Conservation (phyloP, 73 alveolate species). For the Paramecium biaurelia region DNA sequence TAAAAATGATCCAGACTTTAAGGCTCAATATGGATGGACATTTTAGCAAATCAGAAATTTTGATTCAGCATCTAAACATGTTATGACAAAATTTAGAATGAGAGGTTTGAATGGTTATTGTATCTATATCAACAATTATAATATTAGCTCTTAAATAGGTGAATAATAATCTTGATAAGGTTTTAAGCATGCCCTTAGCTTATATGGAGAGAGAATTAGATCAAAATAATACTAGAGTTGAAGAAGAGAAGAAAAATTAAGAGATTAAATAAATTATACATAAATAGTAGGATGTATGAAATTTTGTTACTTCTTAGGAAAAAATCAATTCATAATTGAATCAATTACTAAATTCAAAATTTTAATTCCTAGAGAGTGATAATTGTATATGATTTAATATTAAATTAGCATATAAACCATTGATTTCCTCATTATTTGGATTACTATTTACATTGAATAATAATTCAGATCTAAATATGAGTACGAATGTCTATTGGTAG, state of each 20-base stretch:
- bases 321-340: not conserved
- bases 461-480: conserved; percentile 1
- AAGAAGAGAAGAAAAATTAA: not conserved
- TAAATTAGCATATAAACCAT: not conserved
- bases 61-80: not conserved
- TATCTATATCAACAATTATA: not conserved
- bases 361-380: not conserved
- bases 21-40: not conserved
- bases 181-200: not conserved
- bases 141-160: not conserved
- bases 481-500: not conserved
- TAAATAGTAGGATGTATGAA: conserved; percentile 20
- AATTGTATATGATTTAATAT: not conserved
- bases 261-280: not conserved
- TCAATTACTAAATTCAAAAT: not conserved
- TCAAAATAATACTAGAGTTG: not conserved
- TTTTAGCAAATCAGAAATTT: not conserved
- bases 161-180: not conserved
- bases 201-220: conserved; percentile 51
- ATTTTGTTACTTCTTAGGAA: not conserved
- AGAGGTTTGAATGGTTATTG: conserved; percentile 32
- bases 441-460: not conserved
- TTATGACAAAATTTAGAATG: conserved; percentile 3
- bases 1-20: not conserved
- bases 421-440: not conserved